A percentile compares a stretch with the other conserved stretches of the same genome.
These are phyloP conservation scores for Ganoderma boninense DNA, from an alignment of 1,284 basidiomycete species.

Conservation along the genomic window DNA sequence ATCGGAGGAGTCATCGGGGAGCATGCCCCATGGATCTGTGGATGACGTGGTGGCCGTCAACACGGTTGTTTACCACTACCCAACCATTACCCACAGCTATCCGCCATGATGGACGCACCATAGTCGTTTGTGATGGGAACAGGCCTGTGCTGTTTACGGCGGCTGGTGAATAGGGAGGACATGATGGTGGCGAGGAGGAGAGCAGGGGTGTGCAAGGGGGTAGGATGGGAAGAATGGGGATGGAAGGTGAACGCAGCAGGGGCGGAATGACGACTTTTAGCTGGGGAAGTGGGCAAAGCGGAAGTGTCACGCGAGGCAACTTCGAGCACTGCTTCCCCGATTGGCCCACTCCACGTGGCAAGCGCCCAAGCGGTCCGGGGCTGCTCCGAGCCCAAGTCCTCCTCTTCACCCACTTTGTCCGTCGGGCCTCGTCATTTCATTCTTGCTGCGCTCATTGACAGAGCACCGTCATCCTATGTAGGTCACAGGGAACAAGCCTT, in stretches of 20 bases:
- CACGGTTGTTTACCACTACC: background rate
- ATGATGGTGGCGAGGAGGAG: background rate
- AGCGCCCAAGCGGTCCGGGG: background rate
- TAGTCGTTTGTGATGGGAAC: constrained; percentile 22
- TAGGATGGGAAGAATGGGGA: background rate
- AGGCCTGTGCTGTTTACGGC: constrained; percentile 22
- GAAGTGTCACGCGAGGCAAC: constrained; percentile 18
- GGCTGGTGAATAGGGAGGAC: constrained; percentile 20
- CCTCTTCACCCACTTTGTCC: too few species aligned
- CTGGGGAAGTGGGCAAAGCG: constrained; percentile 9
- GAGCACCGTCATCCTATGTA: too few species aligned
- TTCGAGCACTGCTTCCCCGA: background rate
- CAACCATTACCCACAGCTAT: too few species aligned
- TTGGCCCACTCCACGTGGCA: constrained; percentile 12
- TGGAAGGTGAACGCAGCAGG: background rate
- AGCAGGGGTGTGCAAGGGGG: background rate
- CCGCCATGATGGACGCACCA: constrained; percentile 12
- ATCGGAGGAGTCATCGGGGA: background rate
- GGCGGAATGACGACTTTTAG: constrained; percentile 6
- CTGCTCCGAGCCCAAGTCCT: too few species aligned
- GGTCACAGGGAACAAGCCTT: too few species aligned
- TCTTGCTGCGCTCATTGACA: too few species aligned
- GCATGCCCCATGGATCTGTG: constrained; percentile 24
- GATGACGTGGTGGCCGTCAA: background rate
- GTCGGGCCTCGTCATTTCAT: too few species aligned